A percentile compares a stretch with the other conserved stretches of the same genome.
These are phyloP conservation scores for Penicillium canescens DNA, from an alignment of 495 filamentous ascomycete genomes.

Conservation along the genomic window DNA sequence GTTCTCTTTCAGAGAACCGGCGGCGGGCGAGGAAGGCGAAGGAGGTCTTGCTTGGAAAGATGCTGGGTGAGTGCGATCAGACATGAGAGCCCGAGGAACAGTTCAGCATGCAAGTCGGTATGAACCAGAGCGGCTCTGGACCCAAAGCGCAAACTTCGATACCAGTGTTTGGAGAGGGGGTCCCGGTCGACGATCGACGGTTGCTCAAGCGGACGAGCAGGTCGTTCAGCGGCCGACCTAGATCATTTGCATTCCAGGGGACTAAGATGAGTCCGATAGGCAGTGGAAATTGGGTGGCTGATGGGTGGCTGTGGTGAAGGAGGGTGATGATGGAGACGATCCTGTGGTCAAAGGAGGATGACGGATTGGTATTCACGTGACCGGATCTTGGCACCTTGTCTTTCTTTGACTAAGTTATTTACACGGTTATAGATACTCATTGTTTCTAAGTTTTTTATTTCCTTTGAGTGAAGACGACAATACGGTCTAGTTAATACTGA, in stretches of 20 bases:
- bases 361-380: constrained; percentile 44
- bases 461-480: background rate
- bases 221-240: constrained; percentile 39
- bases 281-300: constrained; percentile 22
- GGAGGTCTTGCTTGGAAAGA: constrained; percentile 42
- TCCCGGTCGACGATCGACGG: constrained; percentile 34
- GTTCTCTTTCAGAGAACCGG: constrained; percentile 41
- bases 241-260: constrained; percentile 43
- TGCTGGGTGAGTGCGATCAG: constrained; percentile 39
- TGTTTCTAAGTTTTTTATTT: background rate
- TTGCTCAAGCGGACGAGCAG: constrained; percentile 44
- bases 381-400: constrained; percentile 11
- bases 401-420: background rate
- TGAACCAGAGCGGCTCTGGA: constrained; percentile 12
- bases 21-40: constrained; percentile 47
- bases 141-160: constrained; percentile 24
- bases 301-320: constrained; percentile 25
- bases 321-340: constrained; percentile 31
- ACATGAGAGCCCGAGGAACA: constrained; percentile 37
- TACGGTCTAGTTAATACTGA: no score
- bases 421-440: background rate
- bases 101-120: constrained; percentile 7
- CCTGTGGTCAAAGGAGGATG: constrained; percentile 36
- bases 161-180: constrained; percentile 26
- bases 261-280: constrained; percentile 11